Evolutionary conservation across 805 yeast species (phyloP).

Genomic region (Ogataea siamensis): DNA sequence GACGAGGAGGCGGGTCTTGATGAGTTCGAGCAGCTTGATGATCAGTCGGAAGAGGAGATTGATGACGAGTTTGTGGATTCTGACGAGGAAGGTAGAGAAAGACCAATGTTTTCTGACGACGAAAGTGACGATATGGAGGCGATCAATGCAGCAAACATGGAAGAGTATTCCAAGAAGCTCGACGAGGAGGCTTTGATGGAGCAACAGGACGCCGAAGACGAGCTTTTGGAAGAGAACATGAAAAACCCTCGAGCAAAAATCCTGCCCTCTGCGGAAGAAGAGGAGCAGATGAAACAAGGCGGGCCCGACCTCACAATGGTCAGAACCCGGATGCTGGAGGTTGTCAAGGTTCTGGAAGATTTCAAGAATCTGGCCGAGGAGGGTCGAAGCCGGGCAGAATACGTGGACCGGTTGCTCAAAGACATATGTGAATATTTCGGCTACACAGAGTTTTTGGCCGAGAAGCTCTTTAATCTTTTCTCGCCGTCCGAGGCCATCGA

Average conservation of each 20-base stretch:
- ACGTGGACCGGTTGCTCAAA: constrained; percentile 68
- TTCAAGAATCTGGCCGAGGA: constrained; percentile 79
- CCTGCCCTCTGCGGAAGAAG: constrained; percentile 69
- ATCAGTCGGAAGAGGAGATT: constrained; percentile 45
- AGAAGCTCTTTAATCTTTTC: constrained; percentile 86
- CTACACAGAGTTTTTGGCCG: constrained; percentile 87
- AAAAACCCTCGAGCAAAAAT: constrained; percentile 73
- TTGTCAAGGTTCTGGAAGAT: constrained; percentile 90
- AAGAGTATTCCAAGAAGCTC: constrained; percentile 64
- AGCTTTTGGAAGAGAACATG: constrained; percentile 55
- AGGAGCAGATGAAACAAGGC: constrained; percentile 47
- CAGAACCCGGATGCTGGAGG: constrained; percentile 92
- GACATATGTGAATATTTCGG: constrained; percentile 96
- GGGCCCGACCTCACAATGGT: constrained; percentile 78
- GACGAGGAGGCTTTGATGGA: constrained; percentile 59
- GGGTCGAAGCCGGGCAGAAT: constrained; percentile 83
- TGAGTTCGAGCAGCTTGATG: constrained; percentile 37
- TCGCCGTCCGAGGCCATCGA: constrained; percentile 97
- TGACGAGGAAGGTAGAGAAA: constrained; percentile 57
- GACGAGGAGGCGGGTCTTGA: constrained; percentile 36
- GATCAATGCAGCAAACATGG: constrained; percentile 80
- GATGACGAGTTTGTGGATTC: constrained; percentile 43
- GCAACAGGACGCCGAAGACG: constrained; percentile 62
- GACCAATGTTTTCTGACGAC: constrained; percentile 82
- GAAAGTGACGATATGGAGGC: constrained; percentile 67